These are phyloP conservation scores for Clohesyomyces aquaticus DNA, from an alignment of 495 filamentous ascomycete genomes.

Conservation along the genomic window DNA sequence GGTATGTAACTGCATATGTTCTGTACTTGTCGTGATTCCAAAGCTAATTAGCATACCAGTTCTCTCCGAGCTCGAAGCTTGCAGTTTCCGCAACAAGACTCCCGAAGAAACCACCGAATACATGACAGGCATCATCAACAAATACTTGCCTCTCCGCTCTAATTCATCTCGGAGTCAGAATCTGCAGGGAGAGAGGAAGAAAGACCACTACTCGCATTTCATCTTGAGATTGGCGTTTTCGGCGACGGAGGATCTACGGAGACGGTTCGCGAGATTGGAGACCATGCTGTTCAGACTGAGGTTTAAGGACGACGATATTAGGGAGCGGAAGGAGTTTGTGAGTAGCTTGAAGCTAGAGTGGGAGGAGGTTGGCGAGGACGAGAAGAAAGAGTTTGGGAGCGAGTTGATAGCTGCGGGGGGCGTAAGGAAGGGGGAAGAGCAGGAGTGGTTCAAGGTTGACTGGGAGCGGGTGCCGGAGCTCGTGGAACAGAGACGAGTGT, in stretches of 20 bases:
- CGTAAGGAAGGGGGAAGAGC: slow-evolving; percentile 57
- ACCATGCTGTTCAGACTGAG: slow-evolving; percentile 84
- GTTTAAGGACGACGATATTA: slow-evolving; percentile 68
- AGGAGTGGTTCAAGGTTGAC: slow-evolving; percentile 89
- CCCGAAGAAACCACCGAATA: slow-evolving; percentile 75
- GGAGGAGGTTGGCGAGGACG: slow-evolving; percentile 78
- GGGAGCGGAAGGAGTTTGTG: slow-evolving; percentile 77
- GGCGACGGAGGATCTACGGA: slow-evolving; percentile 86
- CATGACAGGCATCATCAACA: slow-evolving; percentile 78
- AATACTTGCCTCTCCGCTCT: slow-evolving; percentile 80
- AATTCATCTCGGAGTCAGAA: slow-evolving; percentile 67
- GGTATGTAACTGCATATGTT: slow-evolving; percentile 52
- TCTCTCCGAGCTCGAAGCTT: slow-evolving; percentile 92
- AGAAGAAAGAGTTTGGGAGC: slow-evolving; percentile 61
- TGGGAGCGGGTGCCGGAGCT: slow-evolving; percentile 93
- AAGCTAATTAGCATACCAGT: slow-evolving; percentile 55
- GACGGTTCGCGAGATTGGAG: slow-evolving; percentile 84
- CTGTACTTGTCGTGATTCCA: neutral
- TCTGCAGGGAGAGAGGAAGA: slow-evolving; percentile 76
- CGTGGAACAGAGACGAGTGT: slow-evolving; percentile 76
- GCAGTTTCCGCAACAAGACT: slow-evolving; percentile 88
- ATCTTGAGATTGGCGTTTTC: slow-evolving; percentile 94
- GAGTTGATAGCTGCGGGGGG: slow-evolving; percentile 57
- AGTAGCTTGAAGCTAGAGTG: slow-evolving; percentile 74
- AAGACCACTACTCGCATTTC: slow-evolving; percentile 98